Conservation (phyloP, 176 grass and related monocot species). For the Ensete ventricosum region DNA sequence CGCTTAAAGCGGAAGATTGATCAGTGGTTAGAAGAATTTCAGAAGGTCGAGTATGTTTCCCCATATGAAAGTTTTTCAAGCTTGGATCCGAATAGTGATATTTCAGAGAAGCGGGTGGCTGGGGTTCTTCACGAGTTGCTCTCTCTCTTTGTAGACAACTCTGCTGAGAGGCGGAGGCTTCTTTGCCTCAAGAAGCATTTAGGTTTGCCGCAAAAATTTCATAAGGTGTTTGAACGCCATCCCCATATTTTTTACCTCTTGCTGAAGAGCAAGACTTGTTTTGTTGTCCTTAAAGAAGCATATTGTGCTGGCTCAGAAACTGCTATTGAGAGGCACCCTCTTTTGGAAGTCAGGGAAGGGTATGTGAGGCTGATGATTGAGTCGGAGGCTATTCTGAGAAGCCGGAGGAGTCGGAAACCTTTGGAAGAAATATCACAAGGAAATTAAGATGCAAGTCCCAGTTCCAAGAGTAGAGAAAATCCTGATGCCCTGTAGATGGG, state of each 20-base stretch:
- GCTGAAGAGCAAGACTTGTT: constrained; percentile 70
- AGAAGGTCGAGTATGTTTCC: constrained; percentile 51
- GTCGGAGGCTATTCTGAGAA: constrained; percentile 41
- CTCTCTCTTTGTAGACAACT: constrained; percentile 52
- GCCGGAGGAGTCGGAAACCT: constrained; percentile 26
- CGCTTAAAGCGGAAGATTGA: constrained; percentile 60
- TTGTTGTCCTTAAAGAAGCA: constrained; percentile 79
- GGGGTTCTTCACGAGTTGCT: constrained; percentile 71
- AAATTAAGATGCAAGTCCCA: constrained; percentile 7
- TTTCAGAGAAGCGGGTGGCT: constrained; percentile 46
- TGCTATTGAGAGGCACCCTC: constrained; percentile 37
- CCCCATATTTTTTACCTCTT: constrained; percentile 66
- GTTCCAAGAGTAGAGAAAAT: neutral
- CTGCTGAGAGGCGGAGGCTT: constrained; percentile 51
- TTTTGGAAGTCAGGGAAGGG: constrained; percentile 46
- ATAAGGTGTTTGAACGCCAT: constrained; percentile 53
- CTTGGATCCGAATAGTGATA: constrained; percentile 27
- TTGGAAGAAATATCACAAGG: neutral
- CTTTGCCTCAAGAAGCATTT: constrained; percentile 54
- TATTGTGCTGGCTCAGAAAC: constrained; percentile 42
- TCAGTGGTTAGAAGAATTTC: constrained; percentile 56
- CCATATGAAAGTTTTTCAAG: constrained; percentile 50
- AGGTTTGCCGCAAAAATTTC: constrained; percentile 58
- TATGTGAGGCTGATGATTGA: constrained; percentile 57
- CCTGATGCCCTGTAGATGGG: neutral